Evolutionary conservation across 2,329 filamentous ascomycete genomes (phyloP).

Genomic region (Alternaria tenuissima): DNA sequence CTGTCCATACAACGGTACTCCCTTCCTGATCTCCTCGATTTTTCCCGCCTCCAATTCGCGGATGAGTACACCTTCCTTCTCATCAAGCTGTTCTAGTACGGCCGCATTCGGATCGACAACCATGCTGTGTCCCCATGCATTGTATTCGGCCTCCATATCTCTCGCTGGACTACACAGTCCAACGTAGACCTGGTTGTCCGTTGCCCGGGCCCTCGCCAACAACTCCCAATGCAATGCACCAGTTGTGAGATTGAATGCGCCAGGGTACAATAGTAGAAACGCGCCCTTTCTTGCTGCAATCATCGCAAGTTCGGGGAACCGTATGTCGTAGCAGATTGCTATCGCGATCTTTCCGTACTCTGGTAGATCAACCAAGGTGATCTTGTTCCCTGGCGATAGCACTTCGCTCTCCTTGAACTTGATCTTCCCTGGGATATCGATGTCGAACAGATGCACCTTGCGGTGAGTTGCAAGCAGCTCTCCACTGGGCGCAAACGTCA

Average conservation of each 20-base stretch:
- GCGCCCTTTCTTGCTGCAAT: slow-evolving; percentile 86
- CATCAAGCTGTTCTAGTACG: slow-evolving; percentile 80
- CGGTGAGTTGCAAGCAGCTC: slow-evolving; percentile 85
- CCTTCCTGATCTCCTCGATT: slow-evolving; percentile 61
- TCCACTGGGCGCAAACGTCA: slow-evolving; percentile 82
- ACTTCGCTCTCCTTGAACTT: slow-evolving; percentile 91
- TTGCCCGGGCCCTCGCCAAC: slow-evolving; percentile 79
- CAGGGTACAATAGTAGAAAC: slow-evolving; percentile 90
- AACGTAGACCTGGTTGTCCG: slow-evolving; percentile 95
- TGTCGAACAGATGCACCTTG: slow-evolving; percentile 97
- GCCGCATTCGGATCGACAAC: slow-evolving; percentile 86
- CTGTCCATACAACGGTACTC: slow-evolving; percentile 85
- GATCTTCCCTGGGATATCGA: slow-evolving; percentile 95
- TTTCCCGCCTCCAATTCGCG: slow-evolving; percentile 59
- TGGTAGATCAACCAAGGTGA: slow-evolving; percentile 86
- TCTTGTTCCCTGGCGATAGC: slow-evolving; percentile 80
- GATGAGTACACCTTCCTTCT: slow-evolving; percentile 77
- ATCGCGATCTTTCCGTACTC: slow-evolving; percentile 88
- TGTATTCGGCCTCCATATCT: slow-evolving; percentile 78
- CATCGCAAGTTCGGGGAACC: slow-evolving; percentile 92
- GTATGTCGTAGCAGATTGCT: slow-evolving; percentile 97
- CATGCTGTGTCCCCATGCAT: slow-evolving; percentile 92
- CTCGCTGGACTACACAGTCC: slow-evolving; percentile 90
- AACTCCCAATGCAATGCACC: slow-evolving; percentile 92
- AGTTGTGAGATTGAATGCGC: slow-evolving; percentile 96